phyloP scores from a whole-genome alignment of 371 early-diverging fungal genomes.

The Circinella minor region DNA sequence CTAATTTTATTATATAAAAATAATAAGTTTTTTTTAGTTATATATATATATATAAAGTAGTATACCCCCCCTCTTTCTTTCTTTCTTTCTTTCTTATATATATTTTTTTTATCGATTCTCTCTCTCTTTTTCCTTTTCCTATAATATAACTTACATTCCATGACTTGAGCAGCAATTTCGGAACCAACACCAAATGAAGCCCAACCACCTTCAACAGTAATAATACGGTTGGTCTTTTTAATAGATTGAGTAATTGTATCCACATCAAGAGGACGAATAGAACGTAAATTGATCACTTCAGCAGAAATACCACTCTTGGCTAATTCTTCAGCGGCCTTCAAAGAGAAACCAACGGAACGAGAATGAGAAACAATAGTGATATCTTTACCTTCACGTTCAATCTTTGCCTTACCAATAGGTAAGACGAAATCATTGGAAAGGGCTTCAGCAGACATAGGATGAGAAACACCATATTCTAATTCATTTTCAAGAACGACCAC shows the following conservation, averaged over 20 bases:
- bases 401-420: constrained; percentile 97
- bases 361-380: constrained; percentile 97
- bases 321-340: constrained; percentile 92
- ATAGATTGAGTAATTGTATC: constrained; percentile 91
- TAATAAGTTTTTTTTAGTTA: too few relatives aligned
- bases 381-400: constrained; percentile 91
- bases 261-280: constrained; percentile 97
- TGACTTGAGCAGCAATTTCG: constrained; percentile 96
- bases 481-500: constrained; percentile 99
- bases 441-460: constrained; percentile 85
- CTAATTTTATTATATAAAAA: too few relatives aligned
- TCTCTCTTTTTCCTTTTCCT: too few relatives aligned
- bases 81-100: too few relatives aligned
- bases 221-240: constrained; percentile 97
- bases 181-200: constrained; percentile 97
- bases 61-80: too few relatives aligned
- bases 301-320: constrained; percentile 85
- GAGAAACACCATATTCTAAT: constrained; percentile 94
- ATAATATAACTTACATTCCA: constrained; percentile 70
- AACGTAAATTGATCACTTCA: constrained; percentile 98
- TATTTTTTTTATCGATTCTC: too few relatives aligned
- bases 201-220: constrained; percentile 99
- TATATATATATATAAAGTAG: neutral
- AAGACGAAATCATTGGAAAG: constrained; percentile 89
- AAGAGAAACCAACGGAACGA: constrained; percentile 83